Conservation (phyloP, 2,329 filamentous ascomycete species). For the Ophiostoma novo-ulmi region DNA sequence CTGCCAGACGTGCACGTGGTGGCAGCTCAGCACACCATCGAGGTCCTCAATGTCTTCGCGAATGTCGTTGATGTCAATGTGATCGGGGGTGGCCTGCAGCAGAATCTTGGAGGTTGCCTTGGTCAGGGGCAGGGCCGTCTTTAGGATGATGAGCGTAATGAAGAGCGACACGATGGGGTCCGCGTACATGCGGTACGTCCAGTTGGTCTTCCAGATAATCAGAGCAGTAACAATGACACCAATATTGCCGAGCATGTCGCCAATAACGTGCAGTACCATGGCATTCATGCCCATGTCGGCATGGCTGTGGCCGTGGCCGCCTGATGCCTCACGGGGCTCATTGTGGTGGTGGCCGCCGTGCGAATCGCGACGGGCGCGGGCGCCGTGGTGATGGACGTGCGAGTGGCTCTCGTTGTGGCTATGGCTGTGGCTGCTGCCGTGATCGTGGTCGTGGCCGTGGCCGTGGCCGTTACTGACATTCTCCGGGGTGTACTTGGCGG, state of each 20-base stretch:
- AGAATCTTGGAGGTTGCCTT: slow-evolving; percentile 79
- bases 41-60: slow-evolving; percentile 84
- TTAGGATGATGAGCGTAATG: slow-evolving; percentile 76
- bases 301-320: slow-evolving; percentile 67
- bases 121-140: slow-evolving; percentile 72
- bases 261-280: slow-evolving; percentile 70
- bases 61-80: slow-evolving; percentile 83
- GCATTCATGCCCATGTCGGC: slow-evolving; percentile 93
- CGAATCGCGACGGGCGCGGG: slow-evolving; percentile 45
- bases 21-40: slow-evolving; percentile 80
- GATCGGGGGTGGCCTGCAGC: slow-evolving; percentile 86
- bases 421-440: slow-evolving; percentile 31
- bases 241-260: slow-evolving; percentile 79
- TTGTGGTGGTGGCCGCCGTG: slow-evolving; percentile 69
- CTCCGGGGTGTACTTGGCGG: slow-evolving; percentile 19
- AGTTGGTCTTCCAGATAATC: slow-evolving; percentile 86
- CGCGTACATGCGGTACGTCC: slow-evolving; percentile 75
- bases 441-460: slow-evolving; percentile 20
- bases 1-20: slow-evolving; percentile 98
- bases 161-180: slow-evolving; percentile 90
- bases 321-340: slow-evolving; percentile 71
- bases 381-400: slow-evolving; percentile 24
- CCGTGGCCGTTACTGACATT: slow-evolving; percentile 24
- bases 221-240: slow-evolving; percentile 79
- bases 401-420: slow-evolving; percentile 32